Evolutionary conservation across 2,329 filamentous ascomycete genomes (phyloP).

Genomic region (Colletotrichum sojae): DNA sequence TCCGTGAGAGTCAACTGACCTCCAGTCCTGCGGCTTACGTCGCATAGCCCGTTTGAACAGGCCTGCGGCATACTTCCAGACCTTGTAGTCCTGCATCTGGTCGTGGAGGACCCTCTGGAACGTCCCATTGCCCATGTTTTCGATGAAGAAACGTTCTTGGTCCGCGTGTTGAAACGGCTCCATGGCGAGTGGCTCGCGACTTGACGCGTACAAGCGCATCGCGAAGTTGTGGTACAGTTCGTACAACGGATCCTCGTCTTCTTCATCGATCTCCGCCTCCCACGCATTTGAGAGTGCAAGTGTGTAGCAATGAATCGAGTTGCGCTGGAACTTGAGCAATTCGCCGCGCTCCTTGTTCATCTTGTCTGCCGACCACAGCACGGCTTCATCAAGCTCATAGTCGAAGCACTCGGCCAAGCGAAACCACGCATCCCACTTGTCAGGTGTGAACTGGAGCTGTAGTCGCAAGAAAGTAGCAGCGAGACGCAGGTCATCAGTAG

Average conservation of each 20-base stretch:
- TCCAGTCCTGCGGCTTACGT: slow-evolving; percentile 70
- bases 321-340: slow-evolving; percentile 81
- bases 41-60: slow-evolving; percentile 70
- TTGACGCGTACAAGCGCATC: slow-evolving; percentile 74
- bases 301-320: slow-evolving; percentile 85
- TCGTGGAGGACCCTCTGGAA: slow-evolving; percentile 67
- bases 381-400: slow-evolving; percentile 87
- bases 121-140: slow-evolving; percentile 63
- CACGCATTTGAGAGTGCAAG: slow-evolving; percentile 71
- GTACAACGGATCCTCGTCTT: slow-evolving; percentile 67
- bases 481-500: slow-evolving; percentile 87
- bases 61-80: slow-evolving; percentile 72
- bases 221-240: slow-evolving; percentile 73
- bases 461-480: slow-evolving; percentile 85
- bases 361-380: slow-evolving; percentile 91
- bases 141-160: slow-evolving; percentile 70
- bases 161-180: slow-evolving; percentile 72
- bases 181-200: slow-evolving; percentile 74
- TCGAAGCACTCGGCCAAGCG: slow-evolving; percentile 89
- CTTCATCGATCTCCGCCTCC: slow-evolving; percentile 57
- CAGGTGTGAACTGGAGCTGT: slow-evolving; percentile 85
- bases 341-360: slow-evolving; percentile 87
- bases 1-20: slow-evolving; percentile 54
- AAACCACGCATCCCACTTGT: slow-evolving; percentile 93
- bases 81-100: slow-evolving; percentile 72